These are phyloP conservation scores for Schwanniomyces sp. DNA, from an alignment of 805 yeast genomes.

Conservation along the genomic window DNA sequence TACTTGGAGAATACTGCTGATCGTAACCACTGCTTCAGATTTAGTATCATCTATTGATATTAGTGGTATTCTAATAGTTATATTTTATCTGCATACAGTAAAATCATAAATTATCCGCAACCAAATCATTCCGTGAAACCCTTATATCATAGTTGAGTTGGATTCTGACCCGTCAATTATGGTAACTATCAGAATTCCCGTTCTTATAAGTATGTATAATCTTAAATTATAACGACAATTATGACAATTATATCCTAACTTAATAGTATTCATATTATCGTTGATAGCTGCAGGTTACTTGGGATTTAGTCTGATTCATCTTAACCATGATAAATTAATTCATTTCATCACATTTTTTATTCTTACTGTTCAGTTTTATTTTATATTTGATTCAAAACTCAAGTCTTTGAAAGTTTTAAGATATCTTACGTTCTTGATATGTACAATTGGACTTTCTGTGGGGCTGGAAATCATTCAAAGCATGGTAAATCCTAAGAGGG, in stretches of 20 bases:
- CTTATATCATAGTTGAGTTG: not conserved
- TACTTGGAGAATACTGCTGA: not conserved
- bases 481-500: constrained; percentile 43
- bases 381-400: constrained; percentile 36
- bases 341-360: constrained; percentile 49
- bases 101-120: not conserved
- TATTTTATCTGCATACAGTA: not conserved
- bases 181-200: constrained; percentile 18
- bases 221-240: not conserved
- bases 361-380: constrained; percentile 50
- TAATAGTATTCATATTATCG: constrained; percentile 25
- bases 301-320: constrained; percentile 50
- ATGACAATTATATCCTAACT: constrained; percentile 1
- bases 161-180: constrained; percentile 1
- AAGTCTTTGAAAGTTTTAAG: constrained; percentile 28
- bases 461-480: constrained; percentile 54
- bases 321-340: constrained; percentile 50
- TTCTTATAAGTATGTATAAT: constrained; percentile 17
- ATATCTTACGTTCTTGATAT: constrained; percentile 36
- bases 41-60: not conserved
- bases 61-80: not conserved
- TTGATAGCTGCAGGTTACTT: constrained; percentile 39
- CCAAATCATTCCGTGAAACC: not conserved
- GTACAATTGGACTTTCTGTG: constrained; percentile 49
- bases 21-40: not conserved